A percentile compares a stretch with the other conserved stretches of the same genome.
These are phyloP conservation scores for Pistacia integerrima DNA, from an alignment of 345 rosid species.

Conservation along the genomic window DNA sequence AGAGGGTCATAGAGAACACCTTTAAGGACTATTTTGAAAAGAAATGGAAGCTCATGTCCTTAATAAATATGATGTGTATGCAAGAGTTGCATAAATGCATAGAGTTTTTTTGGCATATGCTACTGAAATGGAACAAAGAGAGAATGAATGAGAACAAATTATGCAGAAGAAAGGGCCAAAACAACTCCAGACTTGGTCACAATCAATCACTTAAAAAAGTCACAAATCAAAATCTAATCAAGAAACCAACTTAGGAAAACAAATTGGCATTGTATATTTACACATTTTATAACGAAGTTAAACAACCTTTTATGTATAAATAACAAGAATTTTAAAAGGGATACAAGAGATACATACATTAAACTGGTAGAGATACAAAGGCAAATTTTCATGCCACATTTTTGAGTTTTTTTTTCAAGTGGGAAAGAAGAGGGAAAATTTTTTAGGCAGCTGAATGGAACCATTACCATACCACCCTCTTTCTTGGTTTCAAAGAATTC, in stretches of 20 bases:
- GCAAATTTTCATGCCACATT: conserved; percentile 15
- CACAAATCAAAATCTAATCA: too few species aligned
- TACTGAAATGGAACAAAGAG: not conserved
- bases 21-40: not conserved
- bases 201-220: conserved; percentile 5
- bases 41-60: not conserved
- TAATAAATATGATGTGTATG: not conserved
- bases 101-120: not conserved
- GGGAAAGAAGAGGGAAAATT: conserved; percentile 35
- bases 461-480: conserved; percentile 24
- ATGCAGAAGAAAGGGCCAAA: conserved; percentile 18
- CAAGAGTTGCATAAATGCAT: not conserved
- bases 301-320: conserved; percentile 42
- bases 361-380: conserved; percentile 37
- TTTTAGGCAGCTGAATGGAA: conserved; percentile 23
- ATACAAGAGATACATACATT: conserved; percentile 44
- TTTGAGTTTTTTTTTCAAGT: conserved; percentile 2
- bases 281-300: conserved; percentile 38
- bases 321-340: conserved; percentile 33
- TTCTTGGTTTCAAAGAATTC: conserved; percentile 30
- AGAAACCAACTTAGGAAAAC: conserved; percentile 10
- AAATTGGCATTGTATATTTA: conserved; percentile 35
- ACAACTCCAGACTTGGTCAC: conserved; percentile 29
- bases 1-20: not conserved
- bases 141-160: conserved; percentile 10